Percentiles rank a stretch among this genome's conserved stretches.
phyloP scores from a whole-genome alignment of 2,329 filamentous ascomycete species.

The Leptographium radiaticola region DNA sequence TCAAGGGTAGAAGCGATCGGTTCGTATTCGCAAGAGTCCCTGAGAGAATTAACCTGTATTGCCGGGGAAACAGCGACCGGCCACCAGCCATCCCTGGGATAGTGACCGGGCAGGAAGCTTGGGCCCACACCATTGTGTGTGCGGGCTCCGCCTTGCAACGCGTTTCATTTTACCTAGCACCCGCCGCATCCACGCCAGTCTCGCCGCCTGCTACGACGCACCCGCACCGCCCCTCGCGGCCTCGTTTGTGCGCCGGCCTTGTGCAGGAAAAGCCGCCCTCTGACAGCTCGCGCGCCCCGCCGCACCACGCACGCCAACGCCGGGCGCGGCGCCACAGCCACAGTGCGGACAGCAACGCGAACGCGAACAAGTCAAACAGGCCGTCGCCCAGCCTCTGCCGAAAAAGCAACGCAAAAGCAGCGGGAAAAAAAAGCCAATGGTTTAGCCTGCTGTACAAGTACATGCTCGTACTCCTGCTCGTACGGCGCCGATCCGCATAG shows the following conservation, averaged over 20 bases:
- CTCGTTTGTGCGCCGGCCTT: background rate
- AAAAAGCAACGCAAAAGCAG: background rate
- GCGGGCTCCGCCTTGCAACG: background rate
- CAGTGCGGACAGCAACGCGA: too few species aligned
- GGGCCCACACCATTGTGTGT: background rate
- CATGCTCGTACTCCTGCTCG: background rate
- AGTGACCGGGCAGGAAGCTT: too few species aligned
- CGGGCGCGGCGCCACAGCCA: too few species aligned
- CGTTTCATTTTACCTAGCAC: background rate
- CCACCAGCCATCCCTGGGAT: too few species aligned
- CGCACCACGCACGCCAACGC: too few species aligned
- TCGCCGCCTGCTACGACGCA: background rate
- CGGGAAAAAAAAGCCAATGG: background rate
- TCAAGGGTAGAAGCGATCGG: too few species aligned
- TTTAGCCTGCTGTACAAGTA: background rate
- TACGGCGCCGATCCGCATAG: background rate
- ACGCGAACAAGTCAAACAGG: background rate
- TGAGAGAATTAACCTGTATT: too few species aligned
- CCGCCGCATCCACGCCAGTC: background rate
- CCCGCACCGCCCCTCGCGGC: background rate
- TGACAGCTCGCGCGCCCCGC: too few species aligned
- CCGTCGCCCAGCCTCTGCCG: background rate
- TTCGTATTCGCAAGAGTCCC: too few species aligned
- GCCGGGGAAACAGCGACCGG: too few species aligned
- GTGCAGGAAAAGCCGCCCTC: too few species aligned